Base-by-base conservation (phyloP, 768 basidiomycete species). In the Rhodotorula diobovata region DNA sequence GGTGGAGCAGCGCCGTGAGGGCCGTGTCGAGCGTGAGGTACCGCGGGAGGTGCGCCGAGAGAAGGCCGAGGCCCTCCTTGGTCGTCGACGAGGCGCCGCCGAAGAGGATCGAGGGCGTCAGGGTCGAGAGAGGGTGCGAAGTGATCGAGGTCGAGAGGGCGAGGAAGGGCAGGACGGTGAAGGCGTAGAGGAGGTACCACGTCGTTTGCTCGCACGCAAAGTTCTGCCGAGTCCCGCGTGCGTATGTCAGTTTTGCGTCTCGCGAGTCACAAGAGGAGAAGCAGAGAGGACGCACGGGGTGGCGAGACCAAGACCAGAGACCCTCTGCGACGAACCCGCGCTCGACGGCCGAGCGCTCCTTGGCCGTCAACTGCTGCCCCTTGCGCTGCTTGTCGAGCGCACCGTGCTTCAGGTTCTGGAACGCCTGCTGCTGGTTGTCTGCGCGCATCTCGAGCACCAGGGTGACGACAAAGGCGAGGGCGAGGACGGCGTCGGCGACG, bases 141-240 rank as follows among this genome's bases (percentile, higher is more conserved):
- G 63, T 62, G 64, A 73, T n/a, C 18, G 67, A 62, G 10, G 43
- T 28, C 5, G 67, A 30, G 67, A 68, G 28, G n/a, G 64, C 67
- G 53, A 71, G 55, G 62, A 74, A 66, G 39, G 70, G 64, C 34
- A 67, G 48, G 59, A 64, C 57, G 51, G 70, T 61, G 50, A 68
- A 72, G n/a, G 66, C 62, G 57, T 57, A 67, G 35, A 66, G 67
- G 55, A 67, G 63, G 32, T 64, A 72, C 68, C 71, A 75, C 18
- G 94, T 92, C 25, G 82, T 80, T 80, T 94, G 93, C 79, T 98
- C 95, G 79, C 90, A 93, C 2, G 88, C 81, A 79, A 92, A 94
- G 80, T 98, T 98, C 46, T 77, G 69, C 9, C 20, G 28, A 20
- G 0, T 3, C 14, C 2, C 12, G 2, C 1, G 30, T 0, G 21